Evolutionary conservation across 768 basidiomycete species (phyloP).

Genomic region (Megacollybia marginata): DNA sequence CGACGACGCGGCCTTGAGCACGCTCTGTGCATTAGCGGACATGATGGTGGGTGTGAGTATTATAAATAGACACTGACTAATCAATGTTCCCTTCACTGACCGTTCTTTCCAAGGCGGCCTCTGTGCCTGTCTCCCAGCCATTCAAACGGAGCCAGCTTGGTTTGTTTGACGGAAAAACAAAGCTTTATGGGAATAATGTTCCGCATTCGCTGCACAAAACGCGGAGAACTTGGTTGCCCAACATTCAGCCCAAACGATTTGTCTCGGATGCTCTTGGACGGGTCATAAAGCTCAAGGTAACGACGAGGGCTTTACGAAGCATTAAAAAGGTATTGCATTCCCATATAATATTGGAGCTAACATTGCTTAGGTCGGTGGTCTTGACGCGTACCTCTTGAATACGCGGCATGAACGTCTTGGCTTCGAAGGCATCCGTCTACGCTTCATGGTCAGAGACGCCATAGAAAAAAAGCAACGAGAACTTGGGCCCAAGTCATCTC

Average conservation of each 20-base stretch:
- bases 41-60: too few species aligned
- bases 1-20: constrained; percentile 24
- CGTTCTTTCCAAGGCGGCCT: constrained; percentile 4
- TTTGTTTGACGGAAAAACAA: constrained; percentile 76
- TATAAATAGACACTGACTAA: too few species aligned
- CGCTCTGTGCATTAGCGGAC: too few species aligned
- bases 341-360: not conserved
- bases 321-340: constrained; percentile 65
- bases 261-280: constrained; percentile 55
- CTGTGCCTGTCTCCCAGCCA: constrained; percentile 45
- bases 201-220: constrained; percentile 88
- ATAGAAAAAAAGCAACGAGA: not conserved
- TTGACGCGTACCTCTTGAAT: constrained; percentile 61
- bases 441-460: constrained; percentile 26
- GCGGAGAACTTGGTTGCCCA: constrained; percentile 81
- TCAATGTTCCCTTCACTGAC: too few species aligned
- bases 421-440: constrained; percentile 41
- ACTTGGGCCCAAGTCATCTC: not conserved
- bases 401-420: constrained; percentile 33
- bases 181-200: constrained; percentile 82
- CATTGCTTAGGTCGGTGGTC: constrained; percentile 47
- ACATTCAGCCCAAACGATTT: constrained; percentile 72
- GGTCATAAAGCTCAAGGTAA: constrained; percentile 55
- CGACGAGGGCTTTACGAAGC: constrained; percentile 68
- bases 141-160: constrained; percentile 79